Evolutionary conservation across 2,329 filamentous ascomycete species (phyloP).

Genomic region (Mycosphaerella arachidis): DNA sequence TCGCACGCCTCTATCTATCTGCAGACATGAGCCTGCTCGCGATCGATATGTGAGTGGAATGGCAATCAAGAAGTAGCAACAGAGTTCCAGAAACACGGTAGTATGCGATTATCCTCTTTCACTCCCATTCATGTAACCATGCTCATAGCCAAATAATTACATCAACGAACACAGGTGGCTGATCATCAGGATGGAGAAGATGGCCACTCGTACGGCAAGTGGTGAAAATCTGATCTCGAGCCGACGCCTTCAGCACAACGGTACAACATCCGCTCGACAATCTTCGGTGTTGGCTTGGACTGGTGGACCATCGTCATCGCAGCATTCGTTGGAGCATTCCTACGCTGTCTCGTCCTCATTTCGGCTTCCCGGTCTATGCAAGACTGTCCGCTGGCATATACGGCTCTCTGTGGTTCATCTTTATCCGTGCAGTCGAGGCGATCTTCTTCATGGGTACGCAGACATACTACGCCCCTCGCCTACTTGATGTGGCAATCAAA

Average conservation of each 20-base stretch:
- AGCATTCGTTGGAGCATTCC: slow-evolving; percentile 25
- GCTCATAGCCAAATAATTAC: not conserved
- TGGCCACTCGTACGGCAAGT: slow-evolving; percentile 12
- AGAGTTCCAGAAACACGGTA: not conserved
- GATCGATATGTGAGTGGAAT: not conserved
- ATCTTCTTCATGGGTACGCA: slow-evolving; percentile 40
- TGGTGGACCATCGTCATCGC: slow-evolving; percentile 35
- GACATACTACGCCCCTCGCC: slow-evolving; percentile 32
- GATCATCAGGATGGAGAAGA: not conserved
- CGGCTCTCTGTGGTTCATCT: slow-evolving; percentile 39
- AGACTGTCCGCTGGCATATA: slow-evolving; percentile 35
- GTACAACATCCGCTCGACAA: slow-evolving; percentile 33
- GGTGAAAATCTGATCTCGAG: slow-evolving; percentile 25
- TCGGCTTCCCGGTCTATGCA: slow-evolving; percentile 36
- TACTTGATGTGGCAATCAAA: slow-evolving; percentile 36
- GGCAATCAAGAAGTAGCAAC: not conserved
- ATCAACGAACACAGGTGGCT: not conserved
- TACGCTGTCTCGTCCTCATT: slow-evolving; percentile 33
- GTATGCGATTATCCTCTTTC: not conserved
- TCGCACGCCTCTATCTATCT: not conserved
- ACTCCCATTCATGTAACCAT: not conserved
- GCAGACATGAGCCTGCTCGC: not conserved
- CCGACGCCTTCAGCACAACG: slow-evolving; percentile 21
- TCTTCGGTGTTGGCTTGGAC: slow-evolving; percentile 32
- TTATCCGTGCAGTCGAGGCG: slow-evolving; percentile 35